Evolutionary conservation across 108 stramenopile genomes (phyloP).

Genomic region (Nitzschia sp.): DNA sequence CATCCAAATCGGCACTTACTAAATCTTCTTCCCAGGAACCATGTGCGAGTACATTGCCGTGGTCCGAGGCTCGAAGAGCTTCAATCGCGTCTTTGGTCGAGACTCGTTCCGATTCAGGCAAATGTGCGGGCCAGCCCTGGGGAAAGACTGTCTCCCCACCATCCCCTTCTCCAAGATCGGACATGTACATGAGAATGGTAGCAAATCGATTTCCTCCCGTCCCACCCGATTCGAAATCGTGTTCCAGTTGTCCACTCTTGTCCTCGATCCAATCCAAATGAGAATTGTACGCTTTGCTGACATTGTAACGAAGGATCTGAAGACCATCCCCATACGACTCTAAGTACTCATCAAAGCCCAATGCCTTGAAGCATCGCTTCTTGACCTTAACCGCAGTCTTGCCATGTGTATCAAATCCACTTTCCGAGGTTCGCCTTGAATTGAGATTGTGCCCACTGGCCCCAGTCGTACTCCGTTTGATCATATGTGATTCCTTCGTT

Average conservation of each 20-base stretch:
- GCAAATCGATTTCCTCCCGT: constrained; percentile 91
- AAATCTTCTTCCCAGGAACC: constrained; percentile 85
- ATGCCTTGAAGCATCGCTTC: constrained; percentile 62
- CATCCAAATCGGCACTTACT: constrained; percentile 31
- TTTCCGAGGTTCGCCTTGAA: constrained; percentile 71
- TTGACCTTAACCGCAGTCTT: constrained; percentile 64
- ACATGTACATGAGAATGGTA: constrained; percentile 95
- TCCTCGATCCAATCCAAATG: constrained; percentile 92
- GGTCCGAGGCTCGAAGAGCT: constrained; percentile 23
- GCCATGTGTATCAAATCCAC: constrained; percentile 89
- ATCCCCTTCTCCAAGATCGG: constrained; percentile 76
- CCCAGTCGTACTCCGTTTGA: constrained; percentile 82
- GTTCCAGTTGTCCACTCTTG: constrained; percentile 33
- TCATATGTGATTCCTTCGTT: constrained; percentile 63
- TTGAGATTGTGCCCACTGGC: constrained; percentile 62
- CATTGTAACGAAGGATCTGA: constrained; percentile 94
- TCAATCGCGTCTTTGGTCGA: constrained; percentile 14
- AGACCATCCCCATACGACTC: constrained; percentile 89
- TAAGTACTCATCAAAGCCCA: constrained; percentile 86
- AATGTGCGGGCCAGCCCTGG: constrained; percentile 54
- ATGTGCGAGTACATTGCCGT: constrained; percentile 39
- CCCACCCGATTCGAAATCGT: constrained; percentile 76
- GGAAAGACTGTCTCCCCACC: constrained; percentile 96
- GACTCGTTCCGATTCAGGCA: constrained; percentile 40
- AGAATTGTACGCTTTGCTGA: constrained; percentile 85